A percentile compares a stretch with the other conserved stretches of the same genome.
Conservation (phyloP, 2,329 filamentous ascomycete genomes). For the Colletotrichum sp. region DNA sequence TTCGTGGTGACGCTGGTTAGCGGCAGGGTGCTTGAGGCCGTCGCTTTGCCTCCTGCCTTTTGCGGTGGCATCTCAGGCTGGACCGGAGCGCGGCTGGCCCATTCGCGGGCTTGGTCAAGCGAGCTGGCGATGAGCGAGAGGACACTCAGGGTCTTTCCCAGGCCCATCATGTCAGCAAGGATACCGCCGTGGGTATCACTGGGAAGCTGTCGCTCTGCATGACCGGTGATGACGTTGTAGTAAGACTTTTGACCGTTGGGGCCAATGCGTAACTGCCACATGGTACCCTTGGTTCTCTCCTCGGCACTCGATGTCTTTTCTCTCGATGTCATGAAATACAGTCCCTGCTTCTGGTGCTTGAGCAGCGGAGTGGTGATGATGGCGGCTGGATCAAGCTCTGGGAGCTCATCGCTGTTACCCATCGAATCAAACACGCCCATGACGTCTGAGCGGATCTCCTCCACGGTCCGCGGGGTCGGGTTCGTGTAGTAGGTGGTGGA, state of each 20-base stretch:
- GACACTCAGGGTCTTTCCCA: conserved; percentile 88
- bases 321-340: conserved; percentile 83
- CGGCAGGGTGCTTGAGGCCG: conserved; percentile 44
- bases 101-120: conserved; percentile 65
- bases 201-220: conserved; percentile 64
- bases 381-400: conserved; percentile 70
- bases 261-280: conserved; percentile 73
- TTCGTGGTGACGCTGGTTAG: conserved; percentile 67
- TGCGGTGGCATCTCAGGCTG: conserved; percentile 49
- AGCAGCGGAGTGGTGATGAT: conserved; percentile 73
- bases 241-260: conserved; percentile 64
- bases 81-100: conserved; percentile 59
- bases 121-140: conserved; percentile 78
- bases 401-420: conserved; percentile 75
- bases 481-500: conserved; percentile 25
- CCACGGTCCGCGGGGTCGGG: conserved; percentile 67
- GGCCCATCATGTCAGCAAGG: conserved; percentile 85
- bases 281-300: conserved; percentile 69
- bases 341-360: conserved; percentile 86
- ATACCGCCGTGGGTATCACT: conserved; percentile 75
- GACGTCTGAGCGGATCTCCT: conserved; percentile 87
- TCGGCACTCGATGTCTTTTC: conserved; percentile 66
- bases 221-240: conserved; percentile 85
- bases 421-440: conserved; percentile 88
- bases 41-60: conserved; percentile 39